Evolutionary conservation across 805 yeast genomes (phyloP), one percentile per base, ranked within the genome.

Genomic region (Suhomyces pyralidae): DNA sequence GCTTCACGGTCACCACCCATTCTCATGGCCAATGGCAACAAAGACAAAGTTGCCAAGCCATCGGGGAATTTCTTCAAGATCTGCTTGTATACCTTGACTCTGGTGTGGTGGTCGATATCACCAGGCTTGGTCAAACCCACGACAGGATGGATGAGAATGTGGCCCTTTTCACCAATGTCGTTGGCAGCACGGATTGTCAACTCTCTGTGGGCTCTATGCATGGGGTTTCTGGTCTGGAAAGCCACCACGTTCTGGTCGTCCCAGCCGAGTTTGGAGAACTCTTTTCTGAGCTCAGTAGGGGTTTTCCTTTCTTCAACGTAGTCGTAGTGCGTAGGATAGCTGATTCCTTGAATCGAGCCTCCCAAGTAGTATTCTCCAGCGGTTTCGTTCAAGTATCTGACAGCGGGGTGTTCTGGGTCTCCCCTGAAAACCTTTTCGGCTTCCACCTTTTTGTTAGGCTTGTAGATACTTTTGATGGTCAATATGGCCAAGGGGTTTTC

Each of bases 1-100:
- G 98, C 98, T 76, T 92, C 98, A 70, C 96, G 84, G 71, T 93
- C 97, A 71, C 98, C 98, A 52, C 94, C 97, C 98, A 92, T 92
- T 80, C 98, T 86, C 98, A 92, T 92, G 40, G 98, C 98, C 65
- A 92, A 79, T 10, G 98, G 98, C 62, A 92, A 79, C 58, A 92
- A 76, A 7, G 97, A 86, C 56, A 92, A 77, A 58, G 88, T 84
- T 14, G 97, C 97, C 82, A 92, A 86, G 51, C 97, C 97, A 58
- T 85, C 88, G 49, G 97, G 98, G 73, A 89, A 92, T 65, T 93
- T 87, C 74, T 92, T 89, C 72, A 93, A 82, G 61, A 92, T 84
- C 61, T 93, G 96, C 73, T 89, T 88, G 77, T 92, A 92, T 12
- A 92, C 98, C 63, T 94, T 88, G 52, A 92, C 97, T 76, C 98